phyloP scores from a whole-genome alignment of 1,284 basidiomycete species.

The Trichosporon faecale region DNA sequence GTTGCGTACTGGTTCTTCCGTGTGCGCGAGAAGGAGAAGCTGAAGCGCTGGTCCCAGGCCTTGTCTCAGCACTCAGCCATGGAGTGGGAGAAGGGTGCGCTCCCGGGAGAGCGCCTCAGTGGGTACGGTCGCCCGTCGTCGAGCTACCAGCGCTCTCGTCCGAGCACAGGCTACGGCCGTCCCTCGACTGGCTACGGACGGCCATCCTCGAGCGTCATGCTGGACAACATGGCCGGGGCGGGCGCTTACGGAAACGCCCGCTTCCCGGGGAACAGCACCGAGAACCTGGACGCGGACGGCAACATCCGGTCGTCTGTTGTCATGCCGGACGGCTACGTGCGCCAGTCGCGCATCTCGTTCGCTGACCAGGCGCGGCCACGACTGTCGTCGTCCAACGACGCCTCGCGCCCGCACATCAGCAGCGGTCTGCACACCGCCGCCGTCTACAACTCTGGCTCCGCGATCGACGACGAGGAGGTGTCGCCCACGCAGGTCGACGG shows the following conservation, averaged over 20 bases:
- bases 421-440: constrained; percentile 45
- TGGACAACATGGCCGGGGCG: constrained; percentile 60
- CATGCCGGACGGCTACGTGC: constrained; percentile 49
- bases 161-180: constrained; percentile 37
- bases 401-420: constrained; percentile 40
- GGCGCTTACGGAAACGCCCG: constrained; percentile 58
- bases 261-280: constrained; percentile 31
- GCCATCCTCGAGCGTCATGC: constrained; percentile 44
- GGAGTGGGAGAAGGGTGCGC: constrained; percentile 50
- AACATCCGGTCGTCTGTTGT: constrained; percentile 58
- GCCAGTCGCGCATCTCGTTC: constrained; percentile 50
- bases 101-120: constrained; percentile 58
- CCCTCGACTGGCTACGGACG: constrained; percentile 26
- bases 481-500: constrained; percentile 69
- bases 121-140: constrained; percentile 68
- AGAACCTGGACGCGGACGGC: constrained; percentile 32
- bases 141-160: constrained; percentile 36
- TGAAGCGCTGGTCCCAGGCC: constrained; percentile 62
- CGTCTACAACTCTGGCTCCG: constrained; percentile 45
- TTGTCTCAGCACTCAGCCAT: constrained; percentile 44
- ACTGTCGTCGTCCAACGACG: constrained; percentile 67
- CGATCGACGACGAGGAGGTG: constrained; percentile 49
- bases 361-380: constrained; percentile 39
- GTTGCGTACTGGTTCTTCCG: constrained; percentile 60
- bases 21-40: constrained; percentile 59